Conservation (phyloP, 371 early-diverging fungal species). For the Apophysomyces sp. region DNA sequence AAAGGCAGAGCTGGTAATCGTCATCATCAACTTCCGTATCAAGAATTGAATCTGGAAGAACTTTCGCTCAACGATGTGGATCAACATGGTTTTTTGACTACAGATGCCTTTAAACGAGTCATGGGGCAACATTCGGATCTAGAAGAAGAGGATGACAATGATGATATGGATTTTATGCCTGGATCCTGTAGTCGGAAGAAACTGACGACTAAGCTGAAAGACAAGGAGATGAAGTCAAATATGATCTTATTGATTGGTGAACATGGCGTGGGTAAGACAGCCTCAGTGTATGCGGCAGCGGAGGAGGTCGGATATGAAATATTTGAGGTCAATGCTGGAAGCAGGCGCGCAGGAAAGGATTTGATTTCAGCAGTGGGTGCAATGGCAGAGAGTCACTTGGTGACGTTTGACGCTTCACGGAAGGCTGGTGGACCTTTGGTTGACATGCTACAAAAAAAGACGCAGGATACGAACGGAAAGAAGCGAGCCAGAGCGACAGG, state of each 20-base stretch:
- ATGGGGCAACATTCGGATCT: neutral
- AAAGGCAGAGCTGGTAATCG: neutral
- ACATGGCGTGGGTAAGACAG: slow-evolving; percentile 73
- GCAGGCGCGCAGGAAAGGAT: slow-evolving; percentile 71
- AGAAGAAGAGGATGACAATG: slow-evolving; percentile 3
- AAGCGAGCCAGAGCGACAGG: slow-evolving; percentile 1
- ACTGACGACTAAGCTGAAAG: slow-evolving; percentile 4
- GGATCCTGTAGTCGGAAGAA: neutral
- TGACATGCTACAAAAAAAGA: slow-evolving; percentile 6
- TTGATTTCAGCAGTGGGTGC: slow-evolving; percentile 62
- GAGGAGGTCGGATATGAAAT: slow-evolving; percentile 68
- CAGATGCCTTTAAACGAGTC: neutral
- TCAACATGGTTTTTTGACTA: neutral
- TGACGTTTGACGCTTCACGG: slow-evolving; percentile 18
- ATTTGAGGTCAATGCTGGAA: slow-evolving; percentile 71
- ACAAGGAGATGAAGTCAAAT: slow-evolving; percentile 23
- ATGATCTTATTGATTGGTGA: slow-evolving; percentile 68
- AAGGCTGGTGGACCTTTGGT: neutral
- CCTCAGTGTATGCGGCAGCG: slow-evolving; percentile 72
- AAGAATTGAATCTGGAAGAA: neutral
- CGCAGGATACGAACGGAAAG: slow-evolving; percentile 8
- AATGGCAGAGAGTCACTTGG: slow-evolving; percentile 69
- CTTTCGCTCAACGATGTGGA: slow-evolving; percentile 1
- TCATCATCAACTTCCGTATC: neutral
- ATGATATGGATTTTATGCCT: slow-evolving; percentile 4